These are phyloP conservation scores for Lecanicillium sp. DNA, from an alignment of 2,329 filamentous ascomycete genomes.

Conservation along the genomic window DNA sequence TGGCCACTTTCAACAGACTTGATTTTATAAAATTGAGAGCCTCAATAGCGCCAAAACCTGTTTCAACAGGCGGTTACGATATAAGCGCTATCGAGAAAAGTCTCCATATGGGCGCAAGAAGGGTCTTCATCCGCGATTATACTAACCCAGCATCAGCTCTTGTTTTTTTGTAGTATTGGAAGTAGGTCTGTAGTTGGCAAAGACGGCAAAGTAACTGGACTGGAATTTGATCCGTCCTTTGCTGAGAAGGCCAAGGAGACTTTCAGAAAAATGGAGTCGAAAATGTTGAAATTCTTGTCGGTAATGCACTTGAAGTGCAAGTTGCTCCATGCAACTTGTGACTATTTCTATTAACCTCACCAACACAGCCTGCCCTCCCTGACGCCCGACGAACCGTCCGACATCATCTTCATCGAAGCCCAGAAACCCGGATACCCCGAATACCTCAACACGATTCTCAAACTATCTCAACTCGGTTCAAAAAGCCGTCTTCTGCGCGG, in stretches of 20 bases:
- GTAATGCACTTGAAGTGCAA: slow-evolving; percentile 30
- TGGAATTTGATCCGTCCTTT: slow-evolving; percentile 30
- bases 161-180: too few relatives aligned
- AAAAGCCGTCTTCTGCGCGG: slow-evolving; percentile 28
- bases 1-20: too few relatives aligned
- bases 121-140: too few relatives aligned
- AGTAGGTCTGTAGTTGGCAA: slow-evolving; percentile 27
- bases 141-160: too few relatives aligned
- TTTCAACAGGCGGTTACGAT: too few relatives aligned
- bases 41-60: too few relatives aligned
- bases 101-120: too few relatives aligned
- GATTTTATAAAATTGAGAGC: too few relatives aligned
- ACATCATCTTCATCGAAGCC: slow-evolving; percentile 38
- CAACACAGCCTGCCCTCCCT: slow-evolving; percentile 21
- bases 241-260: slow-evolving; percentile 25
- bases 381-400: slow-evolving; percentile 28
- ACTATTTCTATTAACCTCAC: too few relatives aligned
- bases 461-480: slow-evolving; percentile 22
- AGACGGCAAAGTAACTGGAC: slow-evolving; percentile 27
- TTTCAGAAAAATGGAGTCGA: slow-evolving; percentile 24
- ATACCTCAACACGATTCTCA: slow-evolving; percentile 32
- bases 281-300: slow-evolving; percentile 31
- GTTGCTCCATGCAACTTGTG: too few relatives aligned
- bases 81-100: too few relatives aligned
- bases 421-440: slow-evolving; percentile 35